Conservation (phyloP, 1,284 basidiomycete species). For the Papiliotrema laurentii region DNA sequence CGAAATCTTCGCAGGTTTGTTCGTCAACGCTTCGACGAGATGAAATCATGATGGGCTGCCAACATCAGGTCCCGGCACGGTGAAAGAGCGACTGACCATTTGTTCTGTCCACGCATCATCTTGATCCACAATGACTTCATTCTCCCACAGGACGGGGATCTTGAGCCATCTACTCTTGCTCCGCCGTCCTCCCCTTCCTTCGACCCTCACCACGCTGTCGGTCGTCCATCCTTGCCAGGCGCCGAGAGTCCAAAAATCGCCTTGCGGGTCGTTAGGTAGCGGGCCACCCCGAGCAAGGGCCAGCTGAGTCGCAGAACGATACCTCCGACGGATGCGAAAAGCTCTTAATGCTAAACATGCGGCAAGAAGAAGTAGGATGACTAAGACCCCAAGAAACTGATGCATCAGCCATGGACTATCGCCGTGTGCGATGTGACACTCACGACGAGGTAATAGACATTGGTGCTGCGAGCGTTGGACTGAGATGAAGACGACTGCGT, state of each 20-base stretch:
- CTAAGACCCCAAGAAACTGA: constrained; percentile 41
- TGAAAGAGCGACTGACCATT: not conserved
- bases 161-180: constrained; percentile 17
- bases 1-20: too few species aligned
- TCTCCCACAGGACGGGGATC: constrained; percentile 24
- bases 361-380: constrained; percentile 30
- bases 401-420: not conserved
- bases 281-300: constrained; percentile 38
- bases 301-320: constrained; percentile 34
- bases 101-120: not conserved
- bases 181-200: constrained; percentile 1
- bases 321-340: constrained; percentile 31
- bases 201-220: constrained; percentile 14
- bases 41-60: not conserved
- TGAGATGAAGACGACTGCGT: not conserved
- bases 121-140: constrained; percentile 7
- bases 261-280: constrained; percentile 13
- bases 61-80: not conserved
- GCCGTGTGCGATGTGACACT: not conserved
- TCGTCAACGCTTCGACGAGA: not conserved
- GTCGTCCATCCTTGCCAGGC: constrained; percentile 17
- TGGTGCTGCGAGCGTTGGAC: not conserved
- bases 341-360: constrained; percentile 27
- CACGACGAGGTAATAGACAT: constrained; percentile 17
- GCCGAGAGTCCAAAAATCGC: constrained; percentile 29